Conservation (phyloP, 768 basidiomycete species). For the Auriscalpium vulgare region DNA sequence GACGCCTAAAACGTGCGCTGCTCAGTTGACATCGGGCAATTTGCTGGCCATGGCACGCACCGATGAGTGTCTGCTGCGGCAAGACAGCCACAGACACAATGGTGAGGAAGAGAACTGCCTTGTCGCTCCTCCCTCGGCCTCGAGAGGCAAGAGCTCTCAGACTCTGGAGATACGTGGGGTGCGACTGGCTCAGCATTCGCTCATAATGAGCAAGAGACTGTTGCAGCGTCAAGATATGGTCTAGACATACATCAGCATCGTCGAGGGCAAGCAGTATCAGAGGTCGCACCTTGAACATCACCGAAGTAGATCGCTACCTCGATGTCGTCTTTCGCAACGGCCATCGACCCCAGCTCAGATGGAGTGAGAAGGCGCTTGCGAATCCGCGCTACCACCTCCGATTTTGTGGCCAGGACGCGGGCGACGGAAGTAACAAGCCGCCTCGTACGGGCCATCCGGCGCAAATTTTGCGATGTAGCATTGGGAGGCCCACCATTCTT, state of each 20-base stretch:
- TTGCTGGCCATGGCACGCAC: conserved; percentile 27
- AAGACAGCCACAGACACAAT: conserved; percentile 60
- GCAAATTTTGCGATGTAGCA: conserved; percentile 43
- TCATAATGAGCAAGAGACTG: conserved; percentile 82
- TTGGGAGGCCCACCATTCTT: conserved; percentile 11
- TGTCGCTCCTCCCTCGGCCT: conserved; percentile 57
- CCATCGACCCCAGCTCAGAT: conserved; percentile 27
- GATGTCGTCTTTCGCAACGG: conserved; percentile 37
- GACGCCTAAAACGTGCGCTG: conserved; percentile 34
- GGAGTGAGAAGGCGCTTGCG: conserved; percentile 58
- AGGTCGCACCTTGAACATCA: conserved; percentile 71
- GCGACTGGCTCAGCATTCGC: conserved; percentile 79
- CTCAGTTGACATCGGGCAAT: no score
- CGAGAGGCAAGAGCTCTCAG: conserved; percentile 54
- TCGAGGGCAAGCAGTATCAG: neutral
- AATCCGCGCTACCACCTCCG: conserved; percentile 73
- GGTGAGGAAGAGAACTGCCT: conserved; percentile 57
- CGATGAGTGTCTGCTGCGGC: conserved; percentile 52
- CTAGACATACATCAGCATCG: conserved; percentile 29
- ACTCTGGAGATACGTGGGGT: conserved; percentile 78
- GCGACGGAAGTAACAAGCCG: conserved; percentile 72
- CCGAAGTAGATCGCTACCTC: conserved; percentile 85
- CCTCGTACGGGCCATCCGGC: conserved; percentile 73
- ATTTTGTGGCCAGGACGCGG: conserved; percentile 71
- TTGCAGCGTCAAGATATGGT: conserved; percentile 86